A percentile compares a stretch with the other conserved stretches of the same genome.
These are phyloP conservation scores for Mortierella polycephala DNA, from an alignment of 371 early-diverging fungal species.

Conservation along the genomic window DNA sequence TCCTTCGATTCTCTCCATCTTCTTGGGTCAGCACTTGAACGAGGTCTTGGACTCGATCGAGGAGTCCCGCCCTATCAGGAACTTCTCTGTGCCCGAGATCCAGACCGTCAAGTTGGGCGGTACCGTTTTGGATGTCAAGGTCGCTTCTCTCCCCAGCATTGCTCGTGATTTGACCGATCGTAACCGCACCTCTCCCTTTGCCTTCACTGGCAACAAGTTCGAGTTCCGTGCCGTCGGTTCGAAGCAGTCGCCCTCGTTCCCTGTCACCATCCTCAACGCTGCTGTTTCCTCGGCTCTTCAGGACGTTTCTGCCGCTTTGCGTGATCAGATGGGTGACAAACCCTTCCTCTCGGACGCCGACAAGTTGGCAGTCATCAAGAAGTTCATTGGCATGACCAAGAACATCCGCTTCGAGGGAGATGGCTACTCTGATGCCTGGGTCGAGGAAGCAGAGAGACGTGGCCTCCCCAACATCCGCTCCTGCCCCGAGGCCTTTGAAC, in stretches of 20 bases:
- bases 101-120: constrained; percentile 94
- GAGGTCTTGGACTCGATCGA: constrained; percentile 94
- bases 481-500: constrained; percentile 88
- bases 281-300: constrained; percentile 89
- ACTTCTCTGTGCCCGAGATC: constrained; percentile 83
- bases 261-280: constrained; percentile 91
- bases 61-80: constrained; percentile 85
- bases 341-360: constrained; percentile 85
- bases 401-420: constrained; percentile 96
- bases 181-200: constrained; percentile 98
- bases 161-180: constrained; percentile 97
- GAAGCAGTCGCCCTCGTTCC: constrained; percentile 97
- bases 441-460: constrained; percentile 82
- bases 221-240: constrained; percentile 99
- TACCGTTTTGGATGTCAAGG: constrained; percentile 94
- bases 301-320: constrained; percentile 78
- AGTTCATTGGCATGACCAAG: constrained; percentile 87
- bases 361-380: constrained; percentile 86
- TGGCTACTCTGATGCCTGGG: constrained; percentile 90
- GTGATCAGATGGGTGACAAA: constrained; percentile 82
- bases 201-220: constrained; percentile 99
- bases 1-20: constrained; percentile 95
- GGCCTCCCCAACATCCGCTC: constrained; percentile 94
- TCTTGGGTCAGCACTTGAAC: constrained; percentile 94
- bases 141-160: constrained; percentile 90